A percentile compares a stretch with the other conserved stretches of the same genome.
Evolutionary conservation across 2,329 filamentous ascomycete species (phyloP).

Genomic region (Aspergillus quadrilineatus): DNA sequence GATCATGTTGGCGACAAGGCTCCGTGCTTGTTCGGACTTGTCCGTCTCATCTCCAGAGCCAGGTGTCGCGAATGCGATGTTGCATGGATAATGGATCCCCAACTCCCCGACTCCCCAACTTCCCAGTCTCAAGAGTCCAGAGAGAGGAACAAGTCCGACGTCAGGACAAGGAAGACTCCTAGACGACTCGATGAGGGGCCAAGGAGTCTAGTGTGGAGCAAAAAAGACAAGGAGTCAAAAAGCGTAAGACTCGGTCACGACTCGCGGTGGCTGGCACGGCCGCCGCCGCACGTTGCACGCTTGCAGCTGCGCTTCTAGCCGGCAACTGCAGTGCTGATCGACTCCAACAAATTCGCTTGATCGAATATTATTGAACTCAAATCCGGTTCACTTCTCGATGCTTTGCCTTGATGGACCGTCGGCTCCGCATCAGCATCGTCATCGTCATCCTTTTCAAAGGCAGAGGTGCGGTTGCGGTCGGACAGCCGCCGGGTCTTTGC

Average conservation of each 20-base stretch:
- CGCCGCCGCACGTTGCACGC: no score
- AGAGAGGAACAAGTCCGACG: neutral
- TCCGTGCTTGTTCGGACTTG: slow-evolving; percentile 1
- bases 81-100: neutral
- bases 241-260: neutral
- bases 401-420: neutral
- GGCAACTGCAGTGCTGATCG: neutral
- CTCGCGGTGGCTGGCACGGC: slow-evolving; percentile 14
- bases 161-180: neutral
- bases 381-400: slow-evolving; percentile 4
- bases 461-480: neutral
- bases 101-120: neutral
- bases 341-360: slow-evolving; percentile 8
- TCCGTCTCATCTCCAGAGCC: neutral
- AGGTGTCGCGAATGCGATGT: neutral
- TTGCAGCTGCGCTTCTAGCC: slow-evolving; percentile 7
- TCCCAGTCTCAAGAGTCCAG: neutral
- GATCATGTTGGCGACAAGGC: neutral
- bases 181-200: neutral
- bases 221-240: slow-evolving; percentile 11
- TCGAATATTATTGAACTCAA: slow-evolving; percentile 10
- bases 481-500: slow-evolving; percentile 2
- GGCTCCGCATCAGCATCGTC: neutral
- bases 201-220: neutral
- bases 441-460: neutral